Evolutionary conservation across 768 basidiomycete species (phyloP), one percentile per base, ranked within the genome.

Genomic region (Suillus weaverae): DNA sequence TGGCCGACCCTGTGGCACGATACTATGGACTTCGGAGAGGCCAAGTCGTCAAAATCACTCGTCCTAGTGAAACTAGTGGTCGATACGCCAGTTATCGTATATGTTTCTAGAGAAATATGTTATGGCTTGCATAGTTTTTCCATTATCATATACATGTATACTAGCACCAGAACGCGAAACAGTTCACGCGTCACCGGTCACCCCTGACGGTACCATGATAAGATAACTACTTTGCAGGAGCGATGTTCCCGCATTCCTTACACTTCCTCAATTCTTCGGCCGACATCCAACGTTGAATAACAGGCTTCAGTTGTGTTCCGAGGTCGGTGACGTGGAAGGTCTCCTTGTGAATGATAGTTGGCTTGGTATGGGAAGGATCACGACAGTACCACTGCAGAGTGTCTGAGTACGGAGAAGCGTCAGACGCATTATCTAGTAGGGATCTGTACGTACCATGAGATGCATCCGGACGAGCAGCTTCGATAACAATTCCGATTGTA

Each of bases 1-100:
- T 97, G 50, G 89, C 90, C 33, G 97, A 99, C 77, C 97, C 97
- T 11, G 97, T 99, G n/a, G 95, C 97, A 48, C 88, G 96, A 65
- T 99, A 99, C 77, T 99, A 98, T 80, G 97, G 97, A 60, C 86
- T 99, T 64, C 86, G 89, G 71, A 87, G 97, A 59, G 96, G 97
- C 33, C 94, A 97, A 76, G 97, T 99, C 55, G 97, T 99, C 78
- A 98, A 97, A 83, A 99, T 99, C 71, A 98, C 92, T 65, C 83
- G 97, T 71, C 93, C 95, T 33, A 95, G 93, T 78, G 97, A 99
- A 83, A 99, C 97, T 20, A 93, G 91, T 67, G 97, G 97, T 60
- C 87, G 94, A 65, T 96, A 95, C 71, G 91, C 93, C 61, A 94
- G 92, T 73, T 95, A 95, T 81, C 90, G 93, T 67, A 92, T 95